These are phyloP conservation scores for Metschnikowia amazonensis DNA, from an alignment of 805 yeast species.

Conservation along the genomic window DNA sequence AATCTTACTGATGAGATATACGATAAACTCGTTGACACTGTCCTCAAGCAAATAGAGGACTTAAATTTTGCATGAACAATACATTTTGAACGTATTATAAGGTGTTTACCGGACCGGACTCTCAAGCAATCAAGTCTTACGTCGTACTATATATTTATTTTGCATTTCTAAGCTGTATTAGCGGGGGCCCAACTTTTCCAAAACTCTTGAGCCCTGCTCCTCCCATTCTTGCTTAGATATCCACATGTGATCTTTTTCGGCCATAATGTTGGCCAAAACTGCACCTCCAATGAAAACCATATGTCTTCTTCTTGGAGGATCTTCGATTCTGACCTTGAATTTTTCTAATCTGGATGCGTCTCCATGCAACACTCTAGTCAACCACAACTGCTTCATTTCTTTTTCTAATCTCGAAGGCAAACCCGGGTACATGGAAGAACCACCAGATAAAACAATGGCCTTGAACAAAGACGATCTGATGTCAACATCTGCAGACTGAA, in stretches of 20 bases:
- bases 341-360: slow-evolving; percentile 84
- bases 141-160: not conserved
- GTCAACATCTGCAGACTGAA: slow-evolving; percentile 94
- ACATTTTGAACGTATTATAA: not conserved
- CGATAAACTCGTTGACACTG: slow-evolving; percentile 45
- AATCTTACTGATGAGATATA: slow-evolving; percentile 37
- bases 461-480: slow-evolving; percentile 82
- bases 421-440: slow-evolving; percentile 98
- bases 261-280: slow-evolving; percentile 95
- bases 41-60: slow-evolving; percentile 50
- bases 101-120: not conserved
- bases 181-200: slow-evolving; percentile 90
- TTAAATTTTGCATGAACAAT: slow-evolving; percentile 28
- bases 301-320: slow-evolving; percentile 97
- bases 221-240: slow-evolving; percentile 94
- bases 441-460: slow-evolving; percentile 94
- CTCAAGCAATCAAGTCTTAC: not conserved
- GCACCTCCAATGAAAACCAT: slow-evolving; percentile 99
- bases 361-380: slow-evolving; percentile 78
- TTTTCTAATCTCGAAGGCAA: slow-evolving; percentile 92
- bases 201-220: slow-evolving; percentile 85
- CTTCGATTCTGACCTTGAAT: slow-evolving; percentile 95
- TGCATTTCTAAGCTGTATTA: slow-evolving; percentile 24
- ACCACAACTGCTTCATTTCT: slow-evolving; percentile 95
- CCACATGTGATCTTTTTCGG: slow-evolving; percentile 99